Evolutionary conservation across 495 filamentous ascomycete genomes (phyloP).

Genomic region (Neurospora intermedia): DNA sequence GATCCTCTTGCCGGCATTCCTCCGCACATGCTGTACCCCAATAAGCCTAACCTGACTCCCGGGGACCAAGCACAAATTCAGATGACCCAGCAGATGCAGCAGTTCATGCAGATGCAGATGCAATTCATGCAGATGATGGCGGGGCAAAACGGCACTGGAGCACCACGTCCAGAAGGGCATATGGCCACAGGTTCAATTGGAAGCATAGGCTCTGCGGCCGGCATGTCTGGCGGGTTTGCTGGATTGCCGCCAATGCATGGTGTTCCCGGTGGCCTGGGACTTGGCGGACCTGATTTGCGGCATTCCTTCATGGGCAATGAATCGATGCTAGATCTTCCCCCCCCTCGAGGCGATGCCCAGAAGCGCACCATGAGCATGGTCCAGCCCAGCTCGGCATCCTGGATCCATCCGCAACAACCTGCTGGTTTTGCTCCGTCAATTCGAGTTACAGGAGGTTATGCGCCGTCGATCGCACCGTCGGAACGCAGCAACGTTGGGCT

Average conservation of each 20-base stretch:
- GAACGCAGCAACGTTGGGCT: constrained; percentile 89
- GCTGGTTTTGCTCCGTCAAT: constrained; percentile 38
- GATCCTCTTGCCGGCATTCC: constrained; percentile 38
- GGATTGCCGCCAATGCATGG: constrained; percentile 11
- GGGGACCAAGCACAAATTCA: constrained; percentile 71
- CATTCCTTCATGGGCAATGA: constrained; percentile 34
- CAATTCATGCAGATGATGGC: constrained; percentile 79
- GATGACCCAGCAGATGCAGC: constrained; percentile 77
- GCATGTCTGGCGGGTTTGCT: constrained; percentile 5
- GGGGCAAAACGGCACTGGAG: constrained; percentile 23
- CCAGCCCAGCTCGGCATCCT: constrained; percentile 50
- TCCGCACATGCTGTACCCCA: constrained; percentile 38
- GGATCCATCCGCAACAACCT: constrained; percentile 29
- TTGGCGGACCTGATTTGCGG: constrained; percentile 23
- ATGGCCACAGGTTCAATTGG: constrained; percentile 24
- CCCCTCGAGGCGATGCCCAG: constrained; percentile 26
- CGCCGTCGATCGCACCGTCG: constrained; percentile 72
- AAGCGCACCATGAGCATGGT: constrained; percentile 72
- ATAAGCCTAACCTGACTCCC: constrained; percentile 37
- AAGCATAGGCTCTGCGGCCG: constrained; percentile 12
- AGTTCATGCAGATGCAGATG: constrained; percentile 92
- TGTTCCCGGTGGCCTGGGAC: constrained; percentile 4
- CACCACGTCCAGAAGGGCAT: constrained; percentile 25
- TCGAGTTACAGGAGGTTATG: constrained; percentile 36
- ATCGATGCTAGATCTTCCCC: constrained; percentile 26